phyloP scores from a whole-genome alignment of 2,329 filamentous ascomycete species.

The Colletotrichum sp. region DNA sequence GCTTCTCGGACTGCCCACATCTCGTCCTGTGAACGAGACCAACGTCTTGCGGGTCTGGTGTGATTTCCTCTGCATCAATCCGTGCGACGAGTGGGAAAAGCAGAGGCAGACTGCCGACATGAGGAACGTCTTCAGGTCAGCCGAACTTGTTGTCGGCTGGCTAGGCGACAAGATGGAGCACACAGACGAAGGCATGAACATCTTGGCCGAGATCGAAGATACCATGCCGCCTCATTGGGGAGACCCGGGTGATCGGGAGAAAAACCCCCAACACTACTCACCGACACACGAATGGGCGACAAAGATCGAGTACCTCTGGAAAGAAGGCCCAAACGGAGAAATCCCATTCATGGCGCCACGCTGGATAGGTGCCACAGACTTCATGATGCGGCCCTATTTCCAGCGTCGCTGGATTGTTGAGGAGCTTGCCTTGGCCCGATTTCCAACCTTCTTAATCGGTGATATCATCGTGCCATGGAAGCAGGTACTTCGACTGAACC shows the following conservation, averaged over 20 bases:
- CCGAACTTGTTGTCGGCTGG: slow-evolving; percentile 38
- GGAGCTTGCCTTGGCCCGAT: slow-evolving; percentile 36
- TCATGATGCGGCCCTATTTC: slow-evolving; percentile 36
- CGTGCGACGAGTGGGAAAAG: slow-evolving; percentile 30
- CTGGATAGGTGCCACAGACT: slow-evolving; percentile 29
- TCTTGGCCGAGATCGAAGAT: slow-evolving; percentile 31
- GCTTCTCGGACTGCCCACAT: slow-evolving; percentile 20
- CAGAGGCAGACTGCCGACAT: slow-evolving; percentile 30
- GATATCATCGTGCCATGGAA: slow-evolving; percentile 40
- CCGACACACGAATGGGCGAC: slow-evolving; percentile 34
- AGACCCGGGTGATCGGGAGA: slow-evolving; percentile 35
- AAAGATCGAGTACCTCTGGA: slow-evolving; percentile 29
- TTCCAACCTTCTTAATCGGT: slow-evolving; percentile 32
- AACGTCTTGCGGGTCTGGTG: slow-evolving; percentile 32
- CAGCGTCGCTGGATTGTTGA: slow-evolving; percentile 40
- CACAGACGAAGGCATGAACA: slow-evolving; percentile 29
- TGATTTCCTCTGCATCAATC: slow-evolving; percentile 34
- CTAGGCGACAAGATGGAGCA: slow-evolving; percentile 31
- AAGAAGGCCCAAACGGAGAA: slow-evolving; percentile 24
- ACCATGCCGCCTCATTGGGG: slow-evolving; percentile 35
- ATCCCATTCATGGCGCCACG: slow-evolving; percentile 24
- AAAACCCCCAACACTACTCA: slow-evolving; percentile 37
- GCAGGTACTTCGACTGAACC: slow-evolving; percentile 37
- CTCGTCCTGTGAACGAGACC: not conserved
- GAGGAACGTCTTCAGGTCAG: slow-evolving; percentile 31